A percentile compares a stretch with the other conserved stretches of the same genome.
These are phyloP conservation scores for Cinnamomum chago DNA, from an alignment of 164 flowering plant genomes.

Conservation along the genomic window DNA sequence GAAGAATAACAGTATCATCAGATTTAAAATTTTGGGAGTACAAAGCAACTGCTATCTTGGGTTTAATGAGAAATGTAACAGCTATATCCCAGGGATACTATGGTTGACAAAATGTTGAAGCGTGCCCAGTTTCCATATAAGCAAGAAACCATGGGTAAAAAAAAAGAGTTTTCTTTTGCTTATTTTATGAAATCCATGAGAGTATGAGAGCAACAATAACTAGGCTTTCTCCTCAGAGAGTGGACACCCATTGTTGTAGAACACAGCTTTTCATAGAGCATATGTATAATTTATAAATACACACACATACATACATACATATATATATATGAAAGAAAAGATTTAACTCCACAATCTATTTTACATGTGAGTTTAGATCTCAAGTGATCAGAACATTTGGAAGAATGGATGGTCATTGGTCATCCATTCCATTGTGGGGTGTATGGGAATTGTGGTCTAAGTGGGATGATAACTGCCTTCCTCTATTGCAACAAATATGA, in stretches of 20 bases:
- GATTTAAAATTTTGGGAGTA: background rate
- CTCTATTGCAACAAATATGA: background rate
- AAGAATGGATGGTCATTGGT: background rate
- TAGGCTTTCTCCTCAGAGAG: background rate
- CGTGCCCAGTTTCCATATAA: background rate
- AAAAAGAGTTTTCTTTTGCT: background rate
- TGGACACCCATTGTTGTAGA: no score
- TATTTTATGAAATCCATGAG: no score
- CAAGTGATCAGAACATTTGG: background rate
- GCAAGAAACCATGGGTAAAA: background rate
- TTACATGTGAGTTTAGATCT: no score
- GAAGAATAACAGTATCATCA: background rate
- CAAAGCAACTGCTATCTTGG: background rate
- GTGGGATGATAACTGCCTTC: background rate
- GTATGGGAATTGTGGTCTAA: background rate
- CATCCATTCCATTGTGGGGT: background rate
- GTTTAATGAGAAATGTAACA: conserved; percentile 2
- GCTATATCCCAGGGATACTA: background rate
- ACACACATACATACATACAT: no score
- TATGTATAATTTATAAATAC: no score
- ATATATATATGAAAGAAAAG: no score
- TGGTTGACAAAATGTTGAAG: background rate
- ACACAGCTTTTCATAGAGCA: no score
- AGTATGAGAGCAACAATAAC: background rate
- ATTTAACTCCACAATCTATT: no score